These are phyloP conservation scores for Mortierella sp. DNA, from an alignment of 371 early-diverging fungal genomes.

Conservation along the genomic window DNA sequence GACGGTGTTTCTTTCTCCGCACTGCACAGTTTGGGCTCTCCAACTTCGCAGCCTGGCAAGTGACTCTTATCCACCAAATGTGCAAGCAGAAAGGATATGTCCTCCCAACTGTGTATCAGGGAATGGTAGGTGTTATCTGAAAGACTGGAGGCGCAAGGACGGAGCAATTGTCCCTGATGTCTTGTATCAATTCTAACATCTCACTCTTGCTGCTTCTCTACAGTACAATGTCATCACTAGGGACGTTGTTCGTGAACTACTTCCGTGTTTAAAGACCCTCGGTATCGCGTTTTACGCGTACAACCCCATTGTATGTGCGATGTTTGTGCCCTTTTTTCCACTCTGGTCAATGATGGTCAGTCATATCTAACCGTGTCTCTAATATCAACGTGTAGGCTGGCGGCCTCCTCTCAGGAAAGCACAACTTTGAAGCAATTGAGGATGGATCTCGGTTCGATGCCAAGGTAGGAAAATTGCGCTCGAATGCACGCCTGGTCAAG, in stretches of 20 bases:
- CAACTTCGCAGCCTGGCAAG: slow-evolving; percentile 63
- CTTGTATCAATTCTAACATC: slow-evolving; percentile 54
- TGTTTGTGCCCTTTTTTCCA: too few species aligned
- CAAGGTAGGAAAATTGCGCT: slow-evolving; percentile 10
- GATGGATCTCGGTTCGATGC: slow-evolving; percentile 47
- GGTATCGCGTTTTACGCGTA: slow-evolving; percentile 65
- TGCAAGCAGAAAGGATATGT: slow-evolving; percentile 59
- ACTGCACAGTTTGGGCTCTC: slow-evolving; percentile 65
- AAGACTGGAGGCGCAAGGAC: too few species aligned
- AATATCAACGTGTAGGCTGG: slow-evolving; percentile 54
- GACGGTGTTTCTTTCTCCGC: too few species aligned
- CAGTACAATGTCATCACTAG: slow-evolving; percentile 73
- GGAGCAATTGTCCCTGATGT: too few species aligned
- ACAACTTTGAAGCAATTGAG: slow-evolving; percentile 39
- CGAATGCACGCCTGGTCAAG: too few species aligned
- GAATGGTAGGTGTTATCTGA: too few species aligned
- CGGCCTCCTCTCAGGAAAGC: slow-evolving; percentile 62
- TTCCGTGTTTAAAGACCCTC: slow-evolving; percentile 65
- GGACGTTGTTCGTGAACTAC: slow-evolving; percentile 63
- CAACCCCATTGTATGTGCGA: slow-evolving; percentile 60
- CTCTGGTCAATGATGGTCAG: too few species aligned
- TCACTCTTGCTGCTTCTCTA: neutral
- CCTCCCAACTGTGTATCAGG: slow-evolving; percentile 62
- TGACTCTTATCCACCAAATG: slow-evolving; percentile 56
- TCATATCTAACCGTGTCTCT: too few species aligned